These are phyloP conservation scores for Penicillium odoratum DNA, from an alignment of 495 filamentous ascomycete genomes.

Conservation along the genomic window DNA sequence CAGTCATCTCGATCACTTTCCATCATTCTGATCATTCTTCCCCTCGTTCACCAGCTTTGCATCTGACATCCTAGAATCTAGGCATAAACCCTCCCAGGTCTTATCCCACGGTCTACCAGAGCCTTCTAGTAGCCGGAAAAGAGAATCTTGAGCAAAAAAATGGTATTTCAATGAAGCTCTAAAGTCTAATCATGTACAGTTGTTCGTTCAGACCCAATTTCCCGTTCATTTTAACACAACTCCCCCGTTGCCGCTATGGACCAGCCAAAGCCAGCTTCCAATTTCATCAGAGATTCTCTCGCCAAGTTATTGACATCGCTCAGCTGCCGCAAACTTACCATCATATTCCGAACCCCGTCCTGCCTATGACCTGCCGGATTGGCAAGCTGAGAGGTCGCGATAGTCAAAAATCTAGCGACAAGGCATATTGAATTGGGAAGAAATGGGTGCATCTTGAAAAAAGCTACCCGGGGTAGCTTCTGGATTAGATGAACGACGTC, in stretches of 20 bases:
- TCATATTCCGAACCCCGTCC: neutral
- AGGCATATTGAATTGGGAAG: constrained; percentile 2
- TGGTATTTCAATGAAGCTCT: neutral
- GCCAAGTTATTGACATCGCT: neutral
- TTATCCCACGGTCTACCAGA: neutral
- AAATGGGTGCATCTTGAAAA: constrained; percentile 1
- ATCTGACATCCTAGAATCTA: neutral
- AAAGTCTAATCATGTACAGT: neutral
- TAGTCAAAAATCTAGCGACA: neutral
- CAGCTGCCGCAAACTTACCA: neutral
- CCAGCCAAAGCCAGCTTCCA: neutral
- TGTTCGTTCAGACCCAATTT: neutral
- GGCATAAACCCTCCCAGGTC: neutral
- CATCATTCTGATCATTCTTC: neutral
- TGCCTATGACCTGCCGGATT: neutral
- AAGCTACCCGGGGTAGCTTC: neutral
- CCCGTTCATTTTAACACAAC: neutral
- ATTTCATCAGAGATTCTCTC: neutral
- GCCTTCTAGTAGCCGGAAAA: neutral
- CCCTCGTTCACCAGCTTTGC: neutral
- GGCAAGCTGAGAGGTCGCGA: neutral
- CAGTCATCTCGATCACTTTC: neutral
- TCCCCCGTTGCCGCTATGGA: neutral
- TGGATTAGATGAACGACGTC: neutral
- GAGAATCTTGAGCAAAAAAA: neutral